Conservation (phyloP, 106 monocot species). For the Acorus calamus region DNA sequence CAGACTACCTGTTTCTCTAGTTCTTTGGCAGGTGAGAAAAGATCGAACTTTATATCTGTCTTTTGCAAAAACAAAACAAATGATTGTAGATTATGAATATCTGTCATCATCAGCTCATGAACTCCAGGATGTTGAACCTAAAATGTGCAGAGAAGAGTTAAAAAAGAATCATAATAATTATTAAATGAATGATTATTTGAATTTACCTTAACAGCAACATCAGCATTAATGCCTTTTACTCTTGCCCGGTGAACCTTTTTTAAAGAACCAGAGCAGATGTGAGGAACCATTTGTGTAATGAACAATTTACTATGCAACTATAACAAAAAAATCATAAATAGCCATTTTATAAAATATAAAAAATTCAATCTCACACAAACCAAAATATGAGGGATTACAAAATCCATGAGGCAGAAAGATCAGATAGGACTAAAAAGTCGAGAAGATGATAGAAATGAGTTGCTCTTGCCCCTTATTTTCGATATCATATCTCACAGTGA, state of each 20-base stretch:
- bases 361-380: too few species aligned
- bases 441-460: too few species aligned
- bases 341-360: too few species aligned
- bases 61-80: constrained; percentile 70
- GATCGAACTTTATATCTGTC: constrained; percentile 70
- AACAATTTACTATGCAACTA: neutral
- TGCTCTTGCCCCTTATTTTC: too few species aligned
- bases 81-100: constrained; percentile 68
- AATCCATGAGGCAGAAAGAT: too few species aligned
- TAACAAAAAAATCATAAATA: too few species aligned
- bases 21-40: constrained; percentile 71
- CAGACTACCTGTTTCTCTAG: constrained; percentile 50
- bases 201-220: constrained; percentile 67
- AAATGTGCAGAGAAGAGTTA: constrained; percentile 8
- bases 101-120: constrained; percentile 59
- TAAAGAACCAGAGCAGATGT: neutral
- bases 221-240: constrained; percentile 35
- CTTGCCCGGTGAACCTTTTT: constrained; percentile 64
- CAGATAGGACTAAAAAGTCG: too few species aligned
- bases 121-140: constrained; percentile 89
- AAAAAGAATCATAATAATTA: neutral
- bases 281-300: neutral
- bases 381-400: too few species aligned
- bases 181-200: too few species aligned
- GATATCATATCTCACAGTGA: too few species aligned